Base-by-base conservation (phyloP, 225 moss, liverwort and hornwort species). In the Marchantia paleacea region DNA sequence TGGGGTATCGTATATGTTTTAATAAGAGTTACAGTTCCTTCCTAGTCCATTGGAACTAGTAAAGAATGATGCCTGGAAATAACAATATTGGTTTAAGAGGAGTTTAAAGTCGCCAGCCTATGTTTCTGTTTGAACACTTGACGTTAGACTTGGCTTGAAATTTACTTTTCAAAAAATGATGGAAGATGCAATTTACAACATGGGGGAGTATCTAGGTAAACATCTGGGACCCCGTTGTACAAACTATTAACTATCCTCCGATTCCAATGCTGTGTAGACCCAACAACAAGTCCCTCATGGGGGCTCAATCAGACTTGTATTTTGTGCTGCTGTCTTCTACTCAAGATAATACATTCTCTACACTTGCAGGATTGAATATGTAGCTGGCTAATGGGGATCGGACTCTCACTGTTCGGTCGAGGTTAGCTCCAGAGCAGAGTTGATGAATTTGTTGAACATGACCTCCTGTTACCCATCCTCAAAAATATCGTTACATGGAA, bases 401-500 rank as follows among this genome's bases (percentile, higher is more conserved):
- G 47, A 71, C 28, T 50, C 20, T 71, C 22, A 10, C 51, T 51
- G 72, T n/a, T 50, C 24, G n/a, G 19, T 72, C 19, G 72, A 72
- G 51, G 9, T 48, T 72, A 5, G 39, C 22, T 72, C 24, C 7
- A 10, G 50, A n/a, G 72, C 51, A 24, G 10, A 72, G 50, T 72
- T 24, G 72, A 51, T 4, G 22, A 51, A 52, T 39, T 6, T 72
- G 58, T 20, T 51, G 31, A 66, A 52, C 20, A n/a, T 22, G 50
- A 51, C 24, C 72, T 72, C 14, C 72, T n/a, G n/a, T 49, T 72
- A 2, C n/a, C 50, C n/a, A 24, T 19, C n/a, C 10, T 10, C 51
- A 50, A 2, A 72, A 54, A 74, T 74, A 55, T 26, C 29, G 74
- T 53, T 74, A 74, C 74, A 74, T 53, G 73, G 25, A 52, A 73